Evolutionary conservation across 1,284 basidiomycete genomes (phyloP).

Genomic region (Ustilago crameri): DNA sequence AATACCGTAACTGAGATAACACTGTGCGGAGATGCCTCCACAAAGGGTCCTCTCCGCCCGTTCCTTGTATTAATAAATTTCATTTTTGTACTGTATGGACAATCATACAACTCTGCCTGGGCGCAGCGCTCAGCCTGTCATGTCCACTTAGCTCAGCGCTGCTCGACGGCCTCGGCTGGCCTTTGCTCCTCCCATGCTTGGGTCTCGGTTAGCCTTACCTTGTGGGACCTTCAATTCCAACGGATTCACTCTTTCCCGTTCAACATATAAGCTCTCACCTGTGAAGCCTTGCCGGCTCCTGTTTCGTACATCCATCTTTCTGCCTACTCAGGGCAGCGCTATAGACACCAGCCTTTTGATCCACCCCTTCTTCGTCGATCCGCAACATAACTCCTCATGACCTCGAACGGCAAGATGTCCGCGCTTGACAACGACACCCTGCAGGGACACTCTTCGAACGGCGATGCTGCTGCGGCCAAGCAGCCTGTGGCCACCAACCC

Average conservation of each 20-base stretch:
- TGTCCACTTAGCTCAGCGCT: constrained; percentile 13
- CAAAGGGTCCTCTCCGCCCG: background rate
- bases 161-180: background rate
- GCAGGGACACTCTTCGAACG: constrained; percentile 12
- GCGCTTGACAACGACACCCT: constrained; percentile 21
- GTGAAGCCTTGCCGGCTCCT: background rate
- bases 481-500: constrained; percentile 13
- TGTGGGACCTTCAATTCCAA: background rate
- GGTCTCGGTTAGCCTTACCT: too few species aligned
- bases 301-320: too few species aligned
- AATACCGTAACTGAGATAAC: too few species aligned
- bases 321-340: too few species aligned
- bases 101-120: constrained; percentile 15
- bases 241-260: constrained; percentile 5
- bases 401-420: constrained; percentile 14
- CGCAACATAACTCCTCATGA: background rate
- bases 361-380: too few species aligned
- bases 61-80: background rate
- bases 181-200: too few species aligned
- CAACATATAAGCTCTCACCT: constrained; percentile 12
- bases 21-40: background rate
- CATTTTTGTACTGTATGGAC: background rate
- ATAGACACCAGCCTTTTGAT: too few species aligned
- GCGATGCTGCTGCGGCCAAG: constrained; percentile 11
- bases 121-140: too few species aligned